Conservation (phyloP, 2,329 filamentous ascomycete species). For the Monilinia fructigena region DNA sequence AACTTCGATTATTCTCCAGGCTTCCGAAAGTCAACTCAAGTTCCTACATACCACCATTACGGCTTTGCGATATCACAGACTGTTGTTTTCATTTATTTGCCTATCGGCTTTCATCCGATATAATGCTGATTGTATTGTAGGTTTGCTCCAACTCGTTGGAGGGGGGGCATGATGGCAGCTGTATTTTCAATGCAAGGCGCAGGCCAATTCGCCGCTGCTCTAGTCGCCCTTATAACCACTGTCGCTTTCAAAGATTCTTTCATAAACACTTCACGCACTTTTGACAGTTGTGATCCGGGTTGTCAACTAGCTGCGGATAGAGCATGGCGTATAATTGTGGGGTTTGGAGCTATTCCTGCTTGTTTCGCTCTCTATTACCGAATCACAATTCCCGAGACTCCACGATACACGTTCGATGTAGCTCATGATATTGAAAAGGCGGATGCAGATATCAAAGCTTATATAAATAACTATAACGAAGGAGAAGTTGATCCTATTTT, state of each 20-base stretch:
- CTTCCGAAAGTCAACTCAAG: too few species aligned
- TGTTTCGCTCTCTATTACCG: slow-evolving; percentile 82
- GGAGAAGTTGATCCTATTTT: slow-evolving; percentile 50
- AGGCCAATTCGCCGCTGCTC: slow-evolving; percentile 70
- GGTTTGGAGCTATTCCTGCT: slow-evolving; percentile 74
- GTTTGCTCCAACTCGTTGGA: slow-evolving; percentile 78
- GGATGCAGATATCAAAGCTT: slow-evolving; percentile 67
- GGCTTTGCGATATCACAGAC: neutral
- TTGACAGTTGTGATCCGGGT: slow-evolving; percentile 55
- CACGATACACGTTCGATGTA: slow-evolving; percentile 80
- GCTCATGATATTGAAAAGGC: slow-evolving; percentile 73
- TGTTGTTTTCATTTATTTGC: neutral
- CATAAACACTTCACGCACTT: slow-evolving; percentile 44
- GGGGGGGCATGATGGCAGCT: slow-evolving; percentile 78
- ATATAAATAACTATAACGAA: slow-evolving; percentile 50
- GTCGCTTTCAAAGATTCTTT: slow-evolving; percentile 59
- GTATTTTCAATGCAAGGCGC: slow-evolving; percentile 85
- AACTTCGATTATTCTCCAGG: too few species aligned
- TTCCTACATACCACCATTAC: neutral
- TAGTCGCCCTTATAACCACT: slow-evolving; percentile 69
- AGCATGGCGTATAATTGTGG: slow-evolving; percentile 79
- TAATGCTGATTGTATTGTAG: slow-evolving; percentile 39
- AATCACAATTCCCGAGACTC: slow-evolving; percentile 81
- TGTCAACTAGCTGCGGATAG: slow-evolving; percentile 73
- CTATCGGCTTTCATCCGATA: neutral